A percentile compares a stretch with the other conserved stretches of the same genome.
Conservation (phyloP, 306 rosid species). For the Hippophae gyantsensis region DNA sequence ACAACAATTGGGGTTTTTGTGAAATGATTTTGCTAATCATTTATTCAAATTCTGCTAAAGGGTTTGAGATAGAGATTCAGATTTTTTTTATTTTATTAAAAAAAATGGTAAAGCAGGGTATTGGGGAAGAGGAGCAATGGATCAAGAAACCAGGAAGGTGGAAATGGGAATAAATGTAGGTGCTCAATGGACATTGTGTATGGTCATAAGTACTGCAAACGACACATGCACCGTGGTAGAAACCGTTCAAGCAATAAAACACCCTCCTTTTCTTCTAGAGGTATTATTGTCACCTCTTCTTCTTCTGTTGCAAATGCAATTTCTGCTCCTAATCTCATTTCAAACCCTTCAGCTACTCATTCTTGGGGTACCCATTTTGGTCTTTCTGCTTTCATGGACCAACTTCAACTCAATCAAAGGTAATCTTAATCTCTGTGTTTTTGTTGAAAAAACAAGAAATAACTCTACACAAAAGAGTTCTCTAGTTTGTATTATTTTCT, state of each 20-base stretch:
- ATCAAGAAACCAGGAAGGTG: constrained; percentile 96
- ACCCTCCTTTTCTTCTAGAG: constrained; percentile 9
- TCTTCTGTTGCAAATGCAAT: not conserved
- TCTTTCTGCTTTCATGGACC: constrained; percentile 42
- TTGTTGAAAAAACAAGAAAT: too few species aligned
- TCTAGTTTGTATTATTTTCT: too few species aligned
- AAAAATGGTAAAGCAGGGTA: constrained; percentile 30
- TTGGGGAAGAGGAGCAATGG: constrained; percentile 88
- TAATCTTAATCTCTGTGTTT: constrained; percentile 18
- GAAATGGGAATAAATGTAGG: constrained; percentile 97
- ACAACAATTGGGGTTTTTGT: too few species aligned
- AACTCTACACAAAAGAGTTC: too few species aligned
- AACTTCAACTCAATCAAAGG: constrained; percentile 54
- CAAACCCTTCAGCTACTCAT: constrained; percentile 17
- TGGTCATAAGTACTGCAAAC: constrained; percentile 98
- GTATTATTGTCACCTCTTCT: constrained; percentile 16
- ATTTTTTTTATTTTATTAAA: not conserved
- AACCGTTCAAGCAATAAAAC: constrained; percentile 99
- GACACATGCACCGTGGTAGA: constrained; percentile 90
- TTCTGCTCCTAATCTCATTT: not conserved
- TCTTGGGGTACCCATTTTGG: constrained; percentile 22
- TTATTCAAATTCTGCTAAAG: too few species aligned
- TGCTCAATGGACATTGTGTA: constrained; percentile 92
- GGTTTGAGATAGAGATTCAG: not conserved
- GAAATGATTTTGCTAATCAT: too few species aligned